Evolutionary conservation across 805 yeast genomes (phyloP).

Genomic region (Sungouiozyma ichnusensis): DNA sequence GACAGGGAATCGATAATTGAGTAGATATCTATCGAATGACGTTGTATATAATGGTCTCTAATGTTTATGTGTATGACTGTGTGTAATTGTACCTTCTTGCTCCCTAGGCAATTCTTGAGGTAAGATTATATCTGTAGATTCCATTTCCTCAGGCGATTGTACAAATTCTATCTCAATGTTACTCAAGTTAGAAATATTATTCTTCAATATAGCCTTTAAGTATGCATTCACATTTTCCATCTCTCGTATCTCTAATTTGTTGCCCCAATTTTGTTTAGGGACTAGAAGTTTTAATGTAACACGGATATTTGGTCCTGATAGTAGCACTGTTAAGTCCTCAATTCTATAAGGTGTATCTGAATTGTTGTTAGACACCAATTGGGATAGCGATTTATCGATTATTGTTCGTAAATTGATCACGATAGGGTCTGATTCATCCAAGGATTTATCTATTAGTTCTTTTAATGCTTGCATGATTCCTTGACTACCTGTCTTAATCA

Average conservation of each 20-base stretch:
- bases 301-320: constrained; percentile 48
- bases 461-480: constrained; percentile 60
- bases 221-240: constrained; percentile 34
- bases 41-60: background rate
- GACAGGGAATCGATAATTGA: too few relatives aligned
- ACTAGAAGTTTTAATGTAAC: constrained; percentile 29
- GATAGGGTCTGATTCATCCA: constrained; percentile 40
- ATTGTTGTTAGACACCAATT: constrained; percentile 34
- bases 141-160: constrained; percentile 17
- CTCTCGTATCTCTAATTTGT: constrained; percentile 32
- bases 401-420: constrained; percentile 35
- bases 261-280: constrained; percentile 38
- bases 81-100: background rate
- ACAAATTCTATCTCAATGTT: constrained; percentile 34
- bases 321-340: constrained; percentile 36
- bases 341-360: constrained; percentile 31
- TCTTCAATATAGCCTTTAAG: constrained; percentile 27
- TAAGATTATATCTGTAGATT: constrained; percentile 2
- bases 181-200: constrained; percentile 35
- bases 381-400: constrained; percentile 27
- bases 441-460: constrained; percentile 71
- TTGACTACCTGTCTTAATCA: constrained; percentile 73
- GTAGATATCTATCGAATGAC: too few relatives aligned
- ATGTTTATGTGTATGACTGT: background rate
- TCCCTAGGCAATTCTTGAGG: background rate